Base-by-base conservation (phyloP, 2,329 filamentous ascomycete genomes). In the Epichloe scottii region DNA sequence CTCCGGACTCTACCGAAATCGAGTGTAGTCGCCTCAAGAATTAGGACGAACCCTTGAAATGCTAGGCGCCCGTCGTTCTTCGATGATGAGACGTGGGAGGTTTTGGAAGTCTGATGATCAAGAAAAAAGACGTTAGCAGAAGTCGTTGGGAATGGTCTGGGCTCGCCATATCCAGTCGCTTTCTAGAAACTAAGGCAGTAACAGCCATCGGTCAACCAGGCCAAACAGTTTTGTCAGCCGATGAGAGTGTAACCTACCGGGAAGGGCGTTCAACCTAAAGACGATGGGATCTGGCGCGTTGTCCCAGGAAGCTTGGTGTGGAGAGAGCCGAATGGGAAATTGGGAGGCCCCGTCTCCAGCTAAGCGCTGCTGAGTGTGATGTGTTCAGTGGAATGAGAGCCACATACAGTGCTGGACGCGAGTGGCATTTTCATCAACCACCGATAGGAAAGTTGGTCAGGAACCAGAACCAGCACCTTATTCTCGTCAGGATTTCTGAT, bases 391-490 rank as follows among this genome's bases (percentile, higher is more conserved):
- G 51, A 14, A 33, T 50, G 44, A 45, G 48, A 51, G 46, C 47
- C 49, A 44, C 47, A 46, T 53, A 54, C 54, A 53, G 53, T 56
- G 53, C 46, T 33, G 17, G 15, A 39, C 44, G 46, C 49, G 48
- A 49, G 21, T 44, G 30, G 47, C 37, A 40, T 47, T 23, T 19
- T 44, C 39, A n/a, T 15, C 44, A 40, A 47, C 48, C 42, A 50
- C 33, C 7, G 11, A 21, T 40, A 3, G 21, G 12, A 21, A 3
- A 15, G 6, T 5, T 44, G 12, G 38, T 42, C 5, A n/a, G 38
- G 15, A 7, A 34, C 37, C 14, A 53, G 51, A 7, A n/a, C 17
- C 17, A 53, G 50, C 7, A n/a, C 11, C n/a, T 17, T n/a, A 14
- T 43, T 30, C 14, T 19, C 48, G 14, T 33, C 21, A 51, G 14